A percentile compares a stretch with the other conserved stretches of the same genome.
These are phyloP conservation scores for cucumber (Cucumis sativus) DNA, from an alignment of 306 rosid genomes.

Conservation along the genomic window DNA sequence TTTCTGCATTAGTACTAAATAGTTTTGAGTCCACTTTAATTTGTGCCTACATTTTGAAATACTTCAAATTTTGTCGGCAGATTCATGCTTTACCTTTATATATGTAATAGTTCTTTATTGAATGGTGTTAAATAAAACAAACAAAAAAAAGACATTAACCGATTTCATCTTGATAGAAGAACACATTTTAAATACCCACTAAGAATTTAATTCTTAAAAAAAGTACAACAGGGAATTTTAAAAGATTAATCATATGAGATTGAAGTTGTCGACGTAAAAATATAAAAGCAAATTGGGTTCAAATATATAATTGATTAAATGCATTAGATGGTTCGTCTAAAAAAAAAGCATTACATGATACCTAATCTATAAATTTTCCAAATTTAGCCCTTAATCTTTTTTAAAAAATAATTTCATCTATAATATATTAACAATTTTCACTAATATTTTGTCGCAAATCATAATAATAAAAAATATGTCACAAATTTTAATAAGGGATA, in stretches of 20 bases:
- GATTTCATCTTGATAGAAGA: neutral
- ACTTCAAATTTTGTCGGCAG: neutral
- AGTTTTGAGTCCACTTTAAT: neutral
- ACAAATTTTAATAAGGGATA: neutral
- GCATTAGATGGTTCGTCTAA: neutral
- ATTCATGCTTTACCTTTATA: neutral
- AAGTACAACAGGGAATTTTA: neutral
- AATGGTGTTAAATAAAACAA: too few relatives aligned
- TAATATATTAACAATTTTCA: too few relatives aligned
- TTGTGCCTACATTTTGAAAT: neutral
- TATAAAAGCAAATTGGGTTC: too few relatives aligned
- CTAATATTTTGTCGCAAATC: neutral
- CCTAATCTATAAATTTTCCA: neutral
- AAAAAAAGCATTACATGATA: too few relatives aligned
- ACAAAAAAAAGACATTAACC: neutral
- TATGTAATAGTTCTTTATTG: neutral
- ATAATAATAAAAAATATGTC: neutral
- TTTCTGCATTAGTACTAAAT: too few relatives aligned
- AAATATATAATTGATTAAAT: too few relatives aligned
- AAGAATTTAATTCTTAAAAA: neutral
- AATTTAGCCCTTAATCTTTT: neutral
- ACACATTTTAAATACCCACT: neutral
- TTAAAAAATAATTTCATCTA: neutral
- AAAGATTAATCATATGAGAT: too few relatives aligned
- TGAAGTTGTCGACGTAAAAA: too few relatives aligned